Conservation (phyloP, 2,329 filamentous ascomycete species). For the Colletotrichum sidae region DNA sequence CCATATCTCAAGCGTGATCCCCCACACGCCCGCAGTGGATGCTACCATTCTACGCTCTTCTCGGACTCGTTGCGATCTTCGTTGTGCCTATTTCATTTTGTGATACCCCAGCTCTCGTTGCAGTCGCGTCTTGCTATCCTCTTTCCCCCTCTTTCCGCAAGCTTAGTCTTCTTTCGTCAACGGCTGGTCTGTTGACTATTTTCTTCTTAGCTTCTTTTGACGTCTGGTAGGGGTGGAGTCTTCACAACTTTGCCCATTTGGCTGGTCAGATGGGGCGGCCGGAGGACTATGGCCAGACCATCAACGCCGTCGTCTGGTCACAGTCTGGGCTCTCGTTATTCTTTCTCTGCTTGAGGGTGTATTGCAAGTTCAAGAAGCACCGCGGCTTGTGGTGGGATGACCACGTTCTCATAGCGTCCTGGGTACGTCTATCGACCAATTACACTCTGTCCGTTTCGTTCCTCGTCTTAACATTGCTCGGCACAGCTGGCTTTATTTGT, state of each 20-base stretch:
- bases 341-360: constrained; percentile 41
- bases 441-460: neutral
- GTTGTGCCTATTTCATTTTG: constrained; percentile 17
- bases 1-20: constrained; percentile 24
- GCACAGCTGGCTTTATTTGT: constrained; percentile 20
- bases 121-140: neutral
- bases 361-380: constrained; percentile 41
- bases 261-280: constrained; percentile 29
- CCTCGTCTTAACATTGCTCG: neutral
- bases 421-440: constrained; percentile 36
- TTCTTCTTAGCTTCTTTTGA: constrained; percentile 1
- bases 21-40: constrained; percentile 12
- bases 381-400: constrained; percentile 45
- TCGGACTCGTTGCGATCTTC: constrained; percentile 2
- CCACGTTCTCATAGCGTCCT: constrained; percentile 42
- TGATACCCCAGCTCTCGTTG: constrained; percentile 5
- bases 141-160: constrained; percentile 1
- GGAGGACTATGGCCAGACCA: constrained; percentile 32
- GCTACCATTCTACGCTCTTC: neutral
- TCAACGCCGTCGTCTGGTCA: constrained; percentile 39
- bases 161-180: neutral
- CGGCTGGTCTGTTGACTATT: constrained; percentile 22
- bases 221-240: constrained; percentile 5
- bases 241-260: neutral
- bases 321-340: constrained; percentile 37